Conservation (phyloP, 768 basidiomycete genomes). For the Trametes coccinea region DNA sequence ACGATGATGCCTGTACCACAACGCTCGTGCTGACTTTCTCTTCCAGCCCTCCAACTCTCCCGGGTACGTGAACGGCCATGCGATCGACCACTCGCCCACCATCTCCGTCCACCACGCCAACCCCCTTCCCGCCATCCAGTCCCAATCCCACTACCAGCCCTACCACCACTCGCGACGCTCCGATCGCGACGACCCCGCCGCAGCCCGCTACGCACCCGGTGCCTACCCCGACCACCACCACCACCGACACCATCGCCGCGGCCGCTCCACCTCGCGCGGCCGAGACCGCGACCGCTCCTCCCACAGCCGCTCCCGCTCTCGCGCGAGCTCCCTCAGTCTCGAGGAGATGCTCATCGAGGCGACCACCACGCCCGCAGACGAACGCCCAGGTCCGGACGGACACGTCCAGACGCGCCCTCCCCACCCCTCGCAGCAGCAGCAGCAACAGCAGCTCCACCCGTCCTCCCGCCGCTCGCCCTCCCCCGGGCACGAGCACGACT, state of each 20-base stretch:
- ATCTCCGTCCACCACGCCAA: constrained; percentile 21
- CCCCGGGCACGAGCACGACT: constrained; percentile 12
- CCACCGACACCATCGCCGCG: constrained; percentile 18
- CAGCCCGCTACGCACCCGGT: constrained; percentile 21
- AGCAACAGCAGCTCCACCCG: constrained; percentile 4
- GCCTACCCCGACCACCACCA: constrained; percentile 28
- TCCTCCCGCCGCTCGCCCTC: constrained; percentile 28
- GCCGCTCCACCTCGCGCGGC: constrained; percentile 31
- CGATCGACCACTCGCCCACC: constrained; percentile 22
- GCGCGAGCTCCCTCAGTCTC: constrained; percentile 39
- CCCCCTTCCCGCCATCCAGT: constrained; percentile 26
- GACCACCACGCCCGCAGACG: constrained; percentile 34
- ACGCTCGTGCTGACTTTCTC: not conserved
- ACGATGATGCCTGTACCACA: too few species aligned
- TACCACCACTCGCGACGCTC: constrained; percentile 12
- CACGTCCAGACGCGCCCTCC: constrained; percentile 31
- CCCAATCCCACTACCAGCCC: constrained; percentile 27
- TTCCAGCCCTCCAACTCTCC: constrained; percentile 26
- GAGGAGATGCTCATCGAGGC: constrained; percentile 52
- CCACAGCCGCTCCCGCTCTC: constrained; percentile 39
- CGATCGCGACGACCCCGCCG: constrained; percentile 23
- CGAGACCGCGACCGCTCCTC: constrained; percentile 35
- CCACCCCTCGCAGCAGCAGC: constrained; percentile 28
- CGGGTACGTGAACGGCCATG: constrained; percentile 23
- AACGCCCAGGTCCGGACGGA: constrained; percentile 31